phyloP scores from a whole-genome alignment of 2,329 filamentous ascomycete genomes.

The Sarocladium oryzae region DNA sequence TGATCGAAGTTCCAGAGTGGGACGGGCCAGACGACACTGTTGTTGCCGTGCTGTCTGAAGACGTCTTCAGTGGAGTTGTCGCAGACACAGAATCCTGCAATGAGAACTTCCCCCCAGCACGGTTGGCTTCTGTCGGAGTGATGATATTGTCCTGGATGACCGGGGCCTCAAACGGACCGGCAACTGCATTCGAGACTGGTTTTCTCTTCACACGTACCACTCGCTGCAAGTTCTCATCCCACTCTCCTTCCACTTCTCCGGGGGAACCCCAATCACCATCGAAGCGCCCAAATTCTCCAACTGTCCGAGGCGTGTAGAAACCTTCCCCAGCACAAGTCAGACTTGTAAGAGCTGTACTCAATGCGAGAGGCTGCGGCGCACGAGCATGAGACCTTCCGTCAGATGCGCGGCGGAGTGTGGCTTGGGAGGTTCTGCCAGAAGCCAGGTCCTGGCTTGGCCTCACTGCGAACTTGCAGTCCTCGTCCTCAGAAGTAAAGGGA shows the following conservation, averaged over 20 bases:
- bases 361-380: constrained; percentile 23
- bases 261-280: constrained; percentile 52
- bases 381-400: constrained; percentile 15
- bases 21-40: constrained; percentile 24
- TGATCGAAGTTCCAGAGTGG: constrained; percentile 32
- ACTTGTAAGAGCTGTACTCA: constrained; percentile 34
- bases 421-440: constrained; percentile 37
- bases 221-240: constrained; percentile 47
- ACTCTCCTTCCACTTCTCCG: constrained; percentile 40
- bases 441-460: constrained; percentile 24
- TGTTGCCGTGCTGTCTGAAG: constrained; percentile 19
- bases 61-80: constrained; percentile 28
- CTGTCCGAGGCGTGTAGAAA: constrained; percentile 34
- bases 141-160: constrained; percentile 30
- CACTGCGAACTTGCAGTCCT: constrained; percentile 36
- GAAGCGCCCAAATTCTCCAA: constrained; percentile 46
- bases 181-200: constrained; percentile 21
- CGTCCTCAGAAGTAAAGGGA: constrained; percentile 56
- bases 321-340: constrained; percentile 31
- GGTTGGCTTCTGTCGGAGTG: constrained; percentile 45
- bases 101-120: constrained; percentile 40
- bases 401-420: constrained; percentile 34
- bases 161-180: constrained; percentile 31
- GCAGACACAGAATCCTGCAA: constrained; percentile 35
- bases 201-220: constrained; percentile 48